Percentiles rank a stretch among this genome's conserved stretches.
These are phyloP conservation scores for Amphicarpaea edgeworthii DNA, from an alignment of 306 rosid species.

Conservation along the genomic window DNA sequence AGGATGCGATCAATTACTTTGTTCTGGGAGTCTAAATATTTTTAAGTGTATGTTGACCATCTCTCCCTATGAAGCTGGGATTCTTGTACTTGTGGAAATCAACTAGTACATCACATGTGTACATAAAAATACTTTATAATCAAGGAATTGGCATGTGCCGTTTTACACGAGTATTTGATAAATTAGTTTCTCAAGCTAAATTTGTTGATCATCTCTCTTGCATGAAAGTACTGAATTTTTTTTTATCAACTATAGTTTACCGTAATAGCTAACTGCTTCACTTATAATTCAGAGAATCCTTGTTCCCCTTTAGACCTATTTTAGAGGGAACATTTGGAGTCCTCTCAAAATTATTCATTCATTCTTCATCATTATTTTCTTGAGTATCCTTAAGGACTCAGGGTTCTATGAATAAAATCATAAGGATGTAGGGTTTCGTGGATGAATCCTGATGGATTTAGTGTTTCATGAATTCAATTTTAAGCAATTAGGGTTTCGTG, in stretches of 20 bases:
- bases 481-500: too few relatives aligned
- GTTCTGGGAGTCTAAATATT: neutral
- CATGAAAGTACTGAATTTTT: neutral
- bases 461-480: too few relatives aligned
- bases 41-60: slow-evolving; percentile 5
- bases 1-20: neutral
- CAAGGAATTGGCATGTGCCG: neutral
- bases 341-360: slow-evolving; percentile 18
- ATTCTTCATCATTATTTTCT: slow-evolving; percentile 54
- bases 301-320: neutral
- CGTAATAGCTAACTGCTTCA: neutral
- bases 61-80: neutral
- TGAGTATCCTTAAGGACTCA: slow-evolving; percentile 54
- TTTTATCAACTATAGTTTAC: neutral
- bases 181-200: too few relatives aligned
- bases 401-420: too few relatives aligned
- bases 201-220: slow-evolving; percentile 8
- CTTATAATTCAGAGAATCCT: slow-evolving; percentile 12
- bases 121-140: neutral
- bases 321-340: neutral
- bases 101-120: neutral
- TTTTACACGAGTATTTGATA: neutral
- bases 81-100: neutral
- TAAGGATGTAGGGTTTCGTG: too few relatives aligned
- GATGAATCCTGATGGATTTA: too few relatives aligned